These are phyloP conservation scores for Boletus insuetus DNA, from an alignment of 768 basidiomycete genomes.

Conservation along the genomic window DNA sequence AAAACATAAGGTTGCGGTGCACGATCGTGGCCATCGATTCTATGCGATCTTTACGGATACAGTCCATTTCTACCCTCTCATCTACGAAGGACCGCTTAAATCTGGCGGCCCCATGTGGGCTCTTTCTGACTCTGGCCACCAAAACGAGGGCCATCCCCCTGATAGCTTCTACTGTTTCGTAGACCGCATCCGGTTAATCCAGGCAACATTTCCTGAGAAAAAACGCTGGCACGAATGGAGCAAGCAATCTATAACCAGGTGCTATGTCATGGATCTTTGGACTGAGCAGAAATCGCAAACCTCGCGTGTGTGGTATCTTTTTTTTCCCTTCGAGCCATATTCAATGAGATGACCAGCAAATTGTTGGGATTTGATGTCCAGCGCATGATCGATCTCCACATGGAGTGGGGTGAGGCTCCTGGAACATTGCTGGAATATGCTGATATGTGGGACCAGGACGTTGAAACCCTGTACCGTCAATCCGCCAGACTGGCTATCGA, in stretches of 20 bases:
- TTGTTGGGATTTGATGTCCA: neutral
- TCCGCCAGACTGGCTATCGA: neutral
- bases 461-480: neutral
- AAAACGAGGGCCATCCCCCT: neutral
- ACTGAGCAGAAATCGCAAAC: neutral
- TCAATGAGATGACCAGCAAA: neutral
- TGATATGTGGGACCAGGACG: neutral
- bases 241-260: neutral
- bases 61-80: neutral
- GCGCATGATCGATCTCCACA: neutral
- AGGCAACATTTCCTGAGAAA: neutral
- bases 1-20: neutral
- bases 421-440: neutral
- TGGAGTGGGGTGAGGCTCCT: neutral
- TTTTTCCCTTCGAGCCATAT: neutral
- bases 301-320: neutral
- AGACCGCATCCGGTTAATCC: neutral
- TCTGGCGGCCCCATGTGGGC: neutral
- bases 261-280: constrained; percentile 4
- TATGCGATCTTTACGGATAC: neutral
- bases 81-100: neutral
- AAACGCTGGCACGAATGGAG: neutral
- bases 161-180: fast-evolving
- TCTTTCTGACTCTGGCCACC: neutral
- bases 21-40: neutral